Conservation (phyloP, 2,329 filamentous ascomycete species). For the Trichoderma citrinoviride region DNA sequence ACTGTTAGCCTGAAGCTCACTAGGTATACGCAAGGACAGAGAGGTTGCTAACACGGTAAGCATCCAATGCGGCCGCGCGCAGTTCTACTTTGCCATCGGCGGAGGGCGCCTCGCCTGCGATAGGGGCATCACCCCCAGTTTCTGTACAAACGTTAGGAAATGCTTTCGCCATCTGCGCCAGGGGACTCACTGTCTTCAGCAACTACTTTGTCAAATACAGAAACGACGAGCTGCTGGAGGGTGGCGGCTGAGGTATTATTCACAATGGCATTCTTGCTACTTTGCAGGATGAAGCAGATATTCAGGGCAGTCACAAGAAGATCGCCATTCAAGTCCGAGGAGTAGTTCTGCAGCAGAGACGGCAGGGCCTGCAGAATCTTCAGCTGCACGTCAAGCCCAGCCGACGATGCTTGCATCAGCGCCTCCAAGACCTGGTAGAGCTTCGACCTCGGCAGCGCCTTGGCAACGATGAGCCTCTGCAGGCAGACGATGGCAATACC, state of each 20-base stretch:
- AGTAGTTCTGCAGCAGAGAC: conserved; percentile 86
- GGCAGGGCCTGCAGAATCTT: conserved; percentile 93
- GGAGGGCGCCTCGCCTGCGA: conserved; percentile 65
- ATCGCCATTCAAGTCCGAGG: conserved; percentile 74
- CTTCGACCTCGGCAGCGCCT: conserved; percentile 73
- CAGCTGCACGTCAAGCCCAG: conserved; percentile 83
- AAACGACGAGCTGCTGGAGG: conserved; percentile 86
- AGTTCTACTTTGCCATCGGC: conserved; percentile 65
- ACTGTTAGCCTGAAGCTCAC: conserved; percentile 20
- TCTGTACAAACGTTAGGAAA: conserved; percentile 31
- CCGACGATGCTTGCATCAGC: conserved; percentile 78
- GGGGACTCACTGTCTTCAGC: conserved; percentile 68
- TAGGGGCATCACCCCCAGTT: conserved; percentile 50
- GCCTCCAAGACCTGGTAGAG: conserved; percentile 86
- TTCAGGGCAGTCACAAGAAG: conserved; percentile 79
- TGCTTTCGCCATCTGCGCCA: neutral
- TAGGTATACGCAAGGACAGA: neutral
- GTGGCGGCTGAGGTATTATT: conserved; percentile 97
- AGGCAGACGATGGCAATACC: conserved; percentile 84
- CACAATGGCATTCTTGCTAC: conserved; percentile 87
- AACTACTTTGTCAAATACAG: conserved; percentile 88
- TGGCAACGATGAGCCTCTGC: conserved; percentile 80
- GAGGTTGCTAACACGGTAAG: conserved; percentile 60
- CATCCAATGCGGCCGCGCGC: conserved; percentile 76
- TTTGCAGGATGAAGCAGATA: conserved; percentile 87